phyloP scores from a whole-genome alignment of 2,329 filamentous ascomycete genomes.

The Apiospora rasikravindrae region DNA sequence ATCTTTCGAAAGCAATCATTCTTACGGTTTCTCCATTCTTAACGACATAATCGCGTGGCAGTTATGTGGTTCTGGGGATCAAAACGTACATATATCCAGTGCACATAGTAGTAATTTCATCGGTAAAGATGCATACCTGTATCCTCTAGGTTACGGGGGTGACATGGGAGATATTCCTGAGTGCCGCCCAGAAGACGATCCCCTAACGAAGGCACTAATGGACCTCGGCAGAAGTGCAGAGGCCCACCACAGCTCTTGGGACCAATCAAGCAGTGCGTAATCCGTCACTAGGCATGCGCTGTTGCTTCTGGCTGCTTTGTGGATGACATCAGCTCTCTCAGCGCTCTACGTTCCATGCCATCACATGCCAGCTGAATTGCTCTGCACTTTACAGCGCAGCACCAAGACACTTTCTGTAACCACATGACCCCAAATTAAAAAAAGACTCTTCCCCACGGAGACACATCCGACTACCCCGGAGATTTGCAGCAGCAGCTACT shows the following conservation, averaged over 20 bases:
- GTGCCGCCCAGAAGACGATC: not conserved
- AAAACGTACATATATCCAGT: no score
- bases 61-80: no score
- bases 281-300: not conserved
- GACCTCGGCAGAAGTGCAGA: not conserved
- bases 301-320: not conserved
- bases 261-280: constrained; percentile 2
- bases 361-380: constrained; percentile 10
- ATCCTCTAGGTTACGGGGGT: not conserved
- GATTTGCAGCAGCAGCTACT: not conserved
- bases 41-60: fast-evolving
- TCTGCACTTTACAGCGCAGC: not conserved
- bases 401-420: not conserved
- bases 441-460: not conserved
- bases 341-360: not conserved
- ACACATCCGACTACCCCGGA: not conserved
- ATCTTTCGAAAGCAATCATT: not conserved
- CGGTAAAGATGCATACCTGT: not conserved
- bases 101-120: no score
- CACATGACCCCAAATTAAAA: constrained; percentile 9
- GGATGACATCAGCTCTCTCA: not conserved
- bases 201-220: not conserved
- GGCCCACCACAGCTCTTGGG: not conserved
- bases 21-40: not conserved
- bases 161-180: not conserved